phyloP scores from a whole-genome alignment of 208 protist genomes.

The Herpetomonas muscarum region DNA sequence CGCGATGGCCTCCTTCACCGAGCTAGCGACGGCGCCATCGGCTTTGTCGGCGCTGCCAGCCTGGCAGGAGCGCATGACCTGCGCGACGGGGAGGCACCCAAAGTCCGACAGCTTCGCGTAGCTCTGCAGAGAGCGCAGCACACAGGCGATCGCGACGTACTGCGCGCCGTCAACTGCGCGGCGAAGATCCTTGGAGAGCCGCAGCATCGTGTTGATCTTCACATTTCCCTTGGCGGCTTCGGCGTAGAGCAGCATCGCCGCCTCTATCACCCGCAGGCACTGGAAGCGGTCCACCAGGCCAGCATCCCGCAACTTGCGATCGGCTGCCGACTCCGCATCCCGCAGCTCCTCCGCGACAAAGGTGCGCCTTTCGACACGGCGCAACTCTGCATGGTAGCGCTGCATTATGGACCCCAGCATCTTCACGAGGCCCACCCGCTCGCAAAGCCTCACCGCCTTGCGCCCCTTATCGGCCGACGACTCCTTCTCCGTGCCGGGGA shows the following conservation, averaged over 20 bases:
- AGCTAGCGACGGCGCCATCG: background rate
- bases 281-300: background rate
- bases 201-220: conserved; percentile 1
- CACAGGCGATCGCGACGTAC: background rate
- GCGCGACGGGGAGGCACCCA: background rate
- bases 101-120: background rate
- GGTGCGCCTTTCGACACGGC: background rate
- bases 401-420: conserved; percentile 35
- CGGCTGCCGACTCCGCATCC: background rate
- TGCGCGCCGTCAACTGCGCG: background rate
- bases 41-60: background rate
- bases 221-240: background rate
- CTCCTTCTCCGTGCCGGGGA: conserved; percentile 10
- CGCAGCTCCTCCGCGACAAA: background rate
- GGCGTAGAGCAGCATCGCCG: conserved; percentile 5
- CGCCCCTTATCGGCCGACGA: conserved; percentile 23
- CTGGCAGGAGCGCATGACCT: background rate
- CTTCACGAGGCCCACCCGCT: conserved; percentile 38
- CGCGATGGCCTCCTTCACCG: background rate
- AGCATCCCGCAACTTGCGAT: background rate
- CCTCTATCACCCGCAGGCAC: conserved; percentile 1
- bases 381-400: conserved; percentile 12
- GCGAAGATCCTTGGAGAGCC: conserved; percentile 6
- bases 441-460: conserved; percentile 41
- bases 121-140: background rate